Conservation (phyloP, 129 eudicot genomes). For the Arctium minus region DNA sequence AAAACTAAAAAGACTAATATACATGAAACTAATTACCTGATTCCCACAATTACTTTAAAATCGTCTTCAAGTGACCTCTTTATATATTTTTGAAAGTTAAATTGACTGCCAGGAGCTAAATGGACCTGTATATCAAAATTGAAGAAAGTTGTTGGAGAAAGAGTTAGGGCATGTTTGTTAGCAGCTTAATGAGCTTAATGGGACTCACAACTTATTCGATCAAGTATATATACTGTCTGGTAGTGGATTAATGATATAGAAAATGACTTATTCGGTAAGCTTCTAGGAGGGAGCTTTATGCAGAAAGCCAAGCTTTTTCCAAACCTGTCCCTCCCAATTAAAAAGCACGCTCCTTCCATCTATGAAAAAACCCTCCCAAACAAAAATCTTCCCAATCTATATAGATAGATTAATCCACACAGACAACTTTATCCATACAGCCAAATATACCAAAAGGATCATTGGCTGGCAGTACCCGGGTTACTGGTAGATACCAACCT, state of each 20-base stretch:
- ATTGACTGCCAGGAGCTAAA: conserved; percentile 82
- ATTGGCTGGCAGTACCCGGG: neutral
- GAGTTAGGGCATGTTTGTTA: neutral
- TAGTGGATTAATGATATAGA: no score
- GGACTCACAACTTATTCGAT: neutral
- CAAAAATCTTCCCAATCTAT: no score
- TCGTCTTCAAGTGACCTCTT: conserved; percentile 92
- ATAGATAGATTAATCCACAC: no score
- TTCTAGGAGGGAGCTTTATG: no score
- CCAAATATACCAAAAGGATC: neutral
- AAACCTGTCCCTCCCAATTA: no score
- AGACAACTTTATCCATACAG: no score
- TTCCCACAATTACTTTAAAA: conserved; percentile 85
- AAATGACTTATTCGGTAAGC: no score
- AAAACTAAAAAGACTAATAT: neutral
- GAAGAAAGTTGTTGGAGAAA: neutral
- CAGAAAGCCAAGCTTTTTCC: no score
- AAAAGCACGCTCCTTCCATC: no score
- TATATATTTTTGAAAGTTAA: conserved; percentile 87
- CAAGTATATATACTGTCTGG: no score
- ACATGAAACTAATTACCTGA: conserved; percentile 45
- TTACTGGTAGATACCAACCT: neutral
- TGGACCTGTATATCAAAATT: conserved; percentile 49
- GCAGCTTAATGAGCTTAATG: neutral
- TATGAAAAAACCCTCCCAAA: no score